Percentiles rank a stretch among this genome's conserved stretches.
These are phyloP conservation scores for Arxiozyma bovina DNA, from an alignment of 1,139 yeast species.

Conservation along the genomic window DNA sequence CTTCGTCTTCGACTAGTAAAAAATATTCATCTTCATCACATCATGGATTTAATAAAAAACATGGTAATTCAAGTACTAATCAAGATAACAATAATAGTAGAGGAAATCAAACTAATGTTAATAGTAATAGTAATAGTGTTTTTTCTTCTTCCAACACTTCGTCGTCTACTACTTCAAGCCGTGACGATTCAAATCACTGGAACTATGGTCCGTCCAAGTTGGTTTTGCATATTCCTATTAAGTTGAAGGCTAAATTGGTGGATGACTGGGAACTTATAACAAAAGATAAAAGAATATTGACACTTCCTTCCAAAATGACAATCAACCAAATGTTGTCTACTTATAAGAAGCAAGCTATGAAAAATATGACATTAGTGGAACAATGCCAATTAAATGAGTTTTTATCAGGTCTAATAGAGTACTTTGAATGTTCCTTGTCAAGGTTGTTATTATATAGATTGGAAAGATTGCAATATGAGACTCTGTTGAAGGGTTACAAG, in stretches of 20 bases:
- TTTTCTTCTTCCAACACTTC: neutral
- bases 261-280: constrained; percentile 93
- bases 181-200: neutral
- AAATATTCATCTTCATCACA: neutral
- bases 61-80: neutral
- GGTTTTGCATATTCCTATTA: constrained; percentile 49
- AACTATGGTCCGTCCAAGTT: constrained; percentile 37
- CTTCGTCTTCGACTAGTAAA: neutral
- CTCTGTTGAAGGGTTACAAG: neutral
- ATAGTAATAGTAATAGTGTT: constrained; percentile 3
- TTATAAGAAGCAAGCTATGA: constrained; percentile 27
- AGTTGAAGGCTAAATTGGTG: constrained; percentile 61
- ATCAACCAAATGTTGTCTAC: constrained; percentile 46
- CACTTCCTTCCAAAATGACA: constrained; percentile 48
- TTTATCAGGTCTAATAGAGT: constrained; percentile 56
- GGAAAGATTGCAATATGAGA: constrained; percentile 71
- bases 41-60: neutral
- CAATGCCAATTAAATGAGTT: constrained; percentile 57
- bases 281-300: constrained; percentile 60
- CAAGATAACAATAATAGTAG: neutral
- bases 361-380: constrained; percentile 35
- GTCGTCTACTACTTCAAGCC: neutral
- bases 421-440: constrained; percentile 70
- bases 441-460: constrained; percentile 68
- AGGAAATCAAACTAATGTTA: neutral